phyloP scores from a whole-genome alignment of 1,139 yeast genomes.

The Nakaseomyces glabratus region DNA sequence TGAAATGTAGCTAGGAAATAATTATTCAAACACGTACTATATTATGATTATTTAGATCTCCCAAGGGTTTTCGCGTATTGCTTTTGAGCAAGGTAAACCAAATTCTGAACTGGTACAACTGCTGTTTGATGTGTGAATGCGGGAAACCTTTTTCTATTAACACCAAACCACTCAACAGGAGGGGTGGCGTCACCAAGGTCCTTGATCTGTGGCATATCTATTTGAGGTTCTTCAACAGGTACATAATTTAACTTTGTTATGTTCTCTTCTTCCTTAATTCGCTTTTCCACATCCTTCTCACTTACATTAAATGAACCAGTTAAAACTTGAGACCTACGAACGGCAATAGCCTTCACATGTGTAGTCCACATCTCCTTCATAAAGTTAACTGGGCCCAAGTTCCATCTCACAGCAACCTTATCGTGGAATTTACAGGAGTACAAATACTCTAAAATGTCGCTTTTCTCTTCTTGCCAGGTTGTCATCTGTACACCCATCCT shows the following conservation, averaged over 20 bases:
- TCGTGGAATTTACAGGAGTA: conserved; percentile 76
- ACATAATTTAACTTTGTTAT: conserved; percentile 51
- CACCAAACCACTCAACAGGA: conserved; percentile 95
- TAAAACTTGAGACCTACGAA: conserved; percentile 37
- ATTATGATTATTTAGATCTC: conserved; percentile 17
- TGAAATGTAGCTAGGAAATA: too few species aligned
- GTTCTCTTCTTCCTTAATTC: conserved; percentile 53
- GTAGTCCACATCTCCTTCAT: conserved; percentile 86
- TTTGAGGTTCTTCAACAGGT: conserved; percentile 65
- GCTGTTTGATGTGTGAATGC: conserved; percentile 74
- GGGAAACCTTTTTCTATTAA: conserved; percentile 79
- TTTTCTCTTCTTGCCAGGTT: conserved; percentile 48
- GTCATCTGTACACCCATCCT: conserved; percentile 67
- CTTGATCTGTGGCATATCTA: conserved; percentile 80
- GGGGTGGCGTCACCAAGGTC: conserved; percentile 97
- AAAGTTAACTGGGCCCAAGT: conserved; percentile 82
- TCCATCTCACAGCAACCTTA: conserved; percentile 86
- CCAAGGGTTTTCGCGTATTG: conserved; percentile 35
- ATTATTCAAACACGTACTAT: too few species aligned
- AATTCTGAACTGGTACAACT: conserved; percentile 61
- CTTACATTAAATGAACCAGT: conserved; percentile 26
- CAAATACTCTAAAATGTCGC: conserved; percentile 50
- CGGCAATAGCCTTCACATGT: conserved; percentile 51
- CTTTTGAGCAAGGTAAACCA: conserved; percentile 52
- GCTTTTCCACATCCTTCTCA: conserved; percentile 42